These are phyloP conservation scores for Sporisorium exsertum DNA, from an alignment of 1,284 basidiomycete genomes.

Conservation along the genomic window DNA sequence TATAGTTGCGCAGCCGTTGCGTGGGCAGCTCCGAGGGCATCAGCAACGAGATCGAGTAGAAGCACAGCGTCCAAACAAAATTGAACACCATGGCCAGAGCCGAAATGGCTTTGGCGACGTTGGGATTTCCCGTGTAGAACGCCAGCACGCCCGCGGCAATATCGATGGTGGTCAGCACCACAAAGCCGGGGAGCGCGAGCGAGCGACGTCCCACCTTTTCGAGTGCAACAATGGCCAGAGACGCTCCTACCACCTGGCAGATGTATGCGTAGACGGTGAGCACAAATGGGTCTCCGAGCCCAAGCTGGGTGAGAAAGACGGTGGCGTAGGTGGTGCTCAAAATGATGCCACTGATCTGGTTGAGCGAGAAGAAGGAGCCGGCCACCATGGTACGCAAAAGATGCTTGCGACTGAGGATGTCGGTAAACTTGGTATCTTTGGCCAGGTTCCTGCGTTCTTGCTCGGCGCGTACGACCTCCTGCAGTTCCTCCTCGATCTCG, in stretches of 20 bases:
- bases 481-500: slow-evolving; percentile 53
- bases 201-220: slow-evolving; percentile 55
- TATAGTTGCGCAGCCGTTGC: slow-evolving; percentile 54
- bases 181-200: slow-evolving; percentile 54
- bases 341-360: slow-evolving; percentile 61
- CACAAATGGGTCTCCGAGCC: slow-evolving; percentile 51
- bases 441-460: slow-evolving; percentile 47
- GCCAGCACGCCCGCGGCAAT: slow-evolving; percentile 47
- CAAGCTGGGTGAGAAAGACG: slow-evolving; percentile 55
- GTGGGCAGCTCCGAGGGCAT: slow-evolving; percentile 60
- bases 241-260: slow-evolving; percentile 48
- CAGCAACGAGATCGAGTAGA: slow-evolving; percentile 60
- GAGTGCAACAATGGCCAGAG: slow-evolving; percentile 54
- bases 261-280: slow-evolving; percentile 53
- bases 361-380: slow-evolving; percentile 59
- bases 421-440: slow-evolving; percentile 48
- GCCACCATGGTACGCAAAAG: slow-evolving; percentile 54
- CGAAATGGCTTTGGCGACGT: slow-evolving; percentile 47
- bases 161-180: slow-evolving; percentile 51
- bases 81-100: slow-evolving; percentile 60
- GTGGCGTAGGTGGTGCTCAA: slow-evolving; percentile 58
- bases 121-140: slow-evolving; percentile 21
- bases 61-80: slow-evolving; percentile 58
- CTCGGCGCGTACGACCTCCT: slow-evolving; percentile 46
- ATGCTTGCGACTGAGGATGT: slow-evolving; percentile 55